Conservation (phyloP, 345 rosid species). For the Geranium brycei region DNA sequence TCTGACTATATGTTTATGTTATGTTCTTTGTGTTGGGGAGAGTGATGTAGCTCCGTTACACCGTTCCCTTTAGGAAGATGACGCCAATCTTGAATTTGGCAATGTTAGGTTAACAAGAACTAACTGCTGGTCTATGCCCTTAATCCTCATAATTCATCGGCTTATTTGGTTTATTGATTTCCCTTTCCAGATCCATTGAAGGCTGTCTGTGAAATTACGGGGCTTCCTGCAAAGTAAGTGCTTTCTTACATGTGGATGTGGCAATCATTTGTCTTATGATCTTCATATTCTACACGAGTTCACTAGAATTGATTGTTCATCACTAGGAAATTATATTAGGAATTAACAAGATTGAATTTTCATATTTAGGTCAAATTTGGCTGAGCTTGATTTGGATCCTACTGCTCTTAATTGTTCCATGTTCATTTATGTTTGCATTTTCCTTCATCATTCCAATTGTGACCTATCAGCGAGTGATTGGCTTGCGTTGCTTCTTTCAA, state of each 20-base stretch:
- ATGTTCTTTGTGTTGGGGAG: neutral
- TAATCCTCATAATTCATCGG: conserved; percentile 1
- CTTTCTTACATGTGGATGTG: neutral
- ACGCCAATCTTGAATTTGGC: too few species aligned
- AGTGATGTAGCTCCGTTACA: neutral
- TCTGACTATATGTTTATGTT: too few species aligned
- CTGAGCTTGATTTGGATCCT: too few species aligned
- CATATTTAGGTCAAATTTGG: too few species aligned
- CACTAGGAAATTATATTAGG: neutral
- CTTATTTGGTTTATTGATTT: conserved; percentile 2
- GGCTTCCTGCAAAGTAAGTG: conserved; percentile 89
- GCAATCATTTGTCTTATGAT: conserved; percentile 2
- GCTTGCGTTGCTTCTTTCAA: too few species aligned
- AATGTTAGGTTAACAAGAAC: too few species aligned
- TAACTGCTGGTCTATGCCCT: neutral
- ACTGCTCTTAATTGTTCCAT: too few species aligned
- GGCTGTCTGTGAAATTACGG: conserved; percentile 68
- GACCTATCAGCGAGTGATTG: too few species aligned
- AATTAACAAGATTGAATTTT: too few species aligned
- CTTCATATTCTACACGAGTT: neutral
- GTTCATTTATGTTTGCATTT: too few species aligned
- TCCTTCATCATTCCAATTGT: too few species aligned
- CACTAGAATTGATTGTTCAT: neutral
- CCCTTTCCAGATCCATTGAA: conserved; percentile 64
- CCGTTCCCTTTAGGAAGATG: too few species aligned